Evolutionary conservation across 2,329 filamentous ascomycete genomes (phyloP).

Genomic region (Sarocladium brachiariae): DNA sequence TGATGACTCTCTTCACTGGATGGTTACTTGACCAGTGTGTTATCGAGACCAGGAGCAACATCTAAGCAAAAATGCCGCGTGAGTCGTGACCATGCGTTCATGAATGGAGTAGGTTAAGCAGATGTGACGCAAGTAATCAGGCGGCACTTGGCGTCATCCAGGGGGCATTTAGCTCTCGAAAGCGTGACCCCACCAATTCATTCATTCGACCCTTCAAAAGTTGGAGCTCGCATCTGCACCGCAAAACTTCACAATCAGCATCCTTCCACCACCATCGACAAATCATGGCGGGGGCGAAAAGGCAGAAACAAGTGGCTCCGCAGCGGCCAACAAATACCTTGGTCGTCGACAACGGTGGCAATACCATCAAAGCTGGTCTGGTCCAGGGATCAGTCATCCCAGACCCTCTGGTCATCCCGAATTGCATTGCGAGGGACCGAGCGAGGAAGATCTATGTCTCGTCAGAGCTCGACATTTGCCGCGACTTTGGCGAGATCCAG

Average conservation of each 20-base stretch:
- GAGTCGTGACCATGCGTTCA: constrained; percentile 27
- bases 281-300: constrained; percentile 32
- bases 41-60: no score
- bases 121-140: no score
- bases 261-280: background rate
- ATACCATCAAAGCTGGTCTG: constrained; percentile 86
- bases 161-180: no score
- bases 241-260: background rate
- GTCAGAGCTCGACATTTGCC: constrained; percentile 69
- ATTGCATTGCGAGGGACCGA: constrained; percentile 80
- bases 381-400: constrained; percentile 37
- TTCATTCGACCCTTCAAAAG: no score
- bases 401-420: constrained; percentile 69
- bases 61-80: no score
- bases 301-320: constrained; percentile 44
- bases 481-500: constrained; percentile 80
- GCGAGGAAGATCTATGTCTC: constrained; percentile 74
- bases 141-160: no score
- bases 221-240: no score
- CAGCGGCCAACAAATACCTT: constrained; percentile 61
- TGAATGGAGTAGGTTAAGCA: constrained; percentile 20
- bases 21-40: no score
- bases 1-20: no score
- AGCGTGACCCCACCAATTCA: no score
- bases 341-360: constrained; percentile 87